Base-by-base conservation (phyloP, 805 yeast genomes). In the Saccharomycopsis sp. region DNA sequence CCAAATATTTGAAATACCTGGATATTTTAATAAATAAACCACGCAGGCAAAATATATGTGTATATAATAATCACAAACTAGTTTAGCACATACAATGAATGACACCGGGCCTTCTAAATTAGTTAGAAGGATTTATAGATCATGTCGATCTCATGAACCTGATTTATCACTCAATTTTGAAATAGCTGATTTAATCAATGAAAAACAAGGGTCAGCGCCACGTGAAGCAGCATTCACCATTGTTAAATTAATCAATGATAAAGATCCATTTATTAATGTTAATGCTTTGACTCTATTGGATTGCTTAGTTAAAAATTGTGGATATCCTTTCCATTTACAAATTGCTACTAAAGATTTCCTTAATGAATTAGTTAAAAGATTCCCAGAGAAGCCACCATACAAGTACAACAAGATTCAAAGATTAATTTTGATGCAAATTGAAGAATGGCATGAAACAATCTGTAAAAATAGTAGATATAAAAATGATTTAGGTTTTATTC, bases 381-480 rank as follows among this genome's bases (percentile, higher is more conserved):
- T 93, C 66, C 97, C 97, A 1, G 97, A 89, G 59, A 77, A 86
- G 57, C 97, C 98, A 1, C 96, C 97, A 3, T 65, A 81, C 50
- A 76, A 89, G 31, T 87, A 85, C 63, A 71, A 90, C 16, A 74
- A 88, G 52, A 81, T 86, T 21, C 97, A 93, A 61, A 71, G 87
- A 59, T 71, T 88, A 55, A 79, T 90, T 51, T 71, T 93, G 57
- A 89, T 93, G 48, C 86, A 89, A 45, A 83, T 93, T 57, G 96
- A 90, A 63, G 97, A 93, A 63, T 93, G 99, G 99, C 80, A 85
- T 60, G 94, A 86, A 61, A 90, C 97, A 1, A 79, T 93, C 44
- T 90, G 97, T 64, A 79, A 81, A 56, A 87, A 93, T 43, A 79
- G 95, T 22, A 74, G 86, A 58, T 85, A 93, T 63, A 86, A 85